A percentile compares a stretch with the other conserved stretches of the same genome.
phyloP scores from a whole-genome alignment of 1,284 basidiomycete species.

The Chondrostereum purpureum region DNA sequence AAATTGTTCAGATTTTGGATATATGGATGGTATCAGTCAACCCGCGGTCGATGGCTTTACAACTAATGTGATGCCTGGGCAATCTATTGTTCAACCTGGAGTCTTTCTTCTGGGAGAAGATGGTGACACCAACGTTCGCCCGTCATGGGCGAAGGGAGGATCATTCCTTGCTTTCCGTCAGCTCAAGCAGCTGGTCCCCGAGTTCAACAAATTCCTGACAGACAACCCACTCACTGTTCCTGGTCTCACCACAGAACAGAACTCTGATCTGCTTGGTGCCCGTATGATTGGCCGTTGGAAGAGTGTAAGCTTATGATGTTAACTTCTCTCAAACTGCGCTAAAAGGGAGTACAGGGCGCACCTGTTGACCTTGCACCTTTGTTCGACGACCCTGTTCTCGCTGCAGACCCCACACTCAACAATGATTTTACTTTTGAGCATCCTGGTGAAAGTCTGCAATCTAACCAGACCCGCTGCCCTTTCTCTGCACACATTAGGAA shows the following conservation, averaged over 20 bases:
- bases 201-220: constrained; percentile 22
- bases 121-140: constrained; percentile 19
- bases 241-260: constrained; percentile 16
- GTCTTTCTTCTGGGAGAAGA: constrained; percentile 27
- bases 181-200: constrained; percentile 23
- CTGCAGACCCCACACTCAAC: constrained; percentile 25
- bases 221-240: constrained; percentile 18
- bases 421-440: constrained; percentile 29
- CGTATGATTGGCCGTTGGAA: constrained; percentile 28
- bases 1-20: constrained; percentile 25
- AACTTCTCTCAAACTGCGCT: neutral
- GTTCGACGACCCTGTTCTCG: constrained; percentile 26
- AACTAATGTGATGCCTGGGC: constrained; percentile 26
- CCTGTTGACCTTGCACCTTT: constrained; percentile 29
- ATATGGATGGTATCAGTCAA: constrained; percentile 35
- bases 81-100: constrained; percentile 25
- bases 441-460: constrained; percentile 10
- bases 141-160: constrained; percentile 24
- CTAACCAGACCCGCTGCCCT: constrained; percentile 25
- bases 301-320: constrained; percentile 18
- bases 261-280: constrained; percentile 22
- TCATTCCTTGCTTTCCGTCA: constrained; percentile 27
- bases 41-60: constrained; percentile 29
- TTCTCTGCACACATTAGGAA: constrained; percentile 28
- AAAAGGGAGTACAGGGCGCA: constrained; percentile 13